Conservation (phyloP, 2,329 filamentous ascomycete species). For the Trichothecium sympodiale region DNA sequence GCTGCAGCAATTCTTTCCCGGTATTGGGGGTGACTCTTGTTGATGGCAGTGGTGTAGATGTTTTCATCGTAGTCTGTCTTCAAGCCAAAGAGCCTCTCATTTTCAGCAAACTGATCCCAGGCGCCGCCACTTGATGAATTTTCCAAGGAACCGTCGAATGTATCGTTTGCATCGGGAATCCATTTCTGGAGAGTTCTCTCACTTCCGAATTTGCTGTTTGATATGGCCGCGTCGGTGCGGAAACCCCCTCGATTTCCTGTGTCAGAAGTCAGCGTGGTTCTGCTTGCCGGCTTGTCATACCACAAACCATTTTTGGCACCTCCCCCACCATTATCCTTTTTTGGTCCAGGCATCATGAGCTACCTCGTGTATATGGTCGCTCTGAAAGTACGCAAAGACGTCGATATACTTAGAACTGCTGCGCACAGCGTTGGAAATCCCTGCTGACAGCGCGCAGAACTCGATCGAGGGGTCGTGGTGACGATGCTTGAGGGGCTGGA, state of each 20-base stretch:
- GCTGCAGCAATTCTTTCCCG: conserved; percentile 67
- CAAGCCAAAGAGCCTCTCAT: conserved; percentile 77
- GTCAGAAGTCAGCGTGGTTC: conserved; percentile 8
- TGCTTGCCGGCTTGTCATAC: not conserved
- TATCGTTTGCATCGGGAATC: conserved; percentile 55
- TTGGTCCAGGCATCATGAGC: conserved; percentile 3
- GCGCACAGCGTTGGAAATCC: too few species aligned
- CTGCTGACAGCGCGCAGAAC: too few species aligned
- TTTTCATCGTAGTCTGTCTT: conserved; percentile 89
- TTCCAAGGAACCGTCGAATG: conserved; percentile 62
- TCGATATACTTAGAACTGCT: too few species aligned
- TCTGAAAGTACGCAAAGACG: not conserved
- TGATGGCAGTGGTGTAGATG: conserved; percentile 84
- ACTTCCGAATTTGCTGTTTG: conserved; percentile 54
- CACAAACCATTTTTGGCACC: conserved; percentile 23
- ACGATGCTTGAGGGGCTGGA: too few species aligned
- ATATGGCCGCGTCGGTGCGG: conserved; percentile 82
- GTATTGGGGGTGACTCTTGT: conserved; percentile 75
- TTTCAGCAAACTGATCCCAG: conserved; percentile 94
- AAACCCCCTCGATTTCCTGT: conserved; percentile 59
- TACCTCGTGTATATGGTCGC: not conserved
- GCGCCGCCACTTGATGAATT: conserved; percentile 32
- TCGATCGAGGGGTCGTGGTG: too few species aligned
- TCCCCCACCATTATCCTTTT: conserved; percentile 4
- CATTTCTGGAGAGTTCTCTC: conserved; percentile 75